Conservation (phyloP, 2,329 filamentous ascomycete species). For the Stagonosporopsis chrysanthemi region DNA sequence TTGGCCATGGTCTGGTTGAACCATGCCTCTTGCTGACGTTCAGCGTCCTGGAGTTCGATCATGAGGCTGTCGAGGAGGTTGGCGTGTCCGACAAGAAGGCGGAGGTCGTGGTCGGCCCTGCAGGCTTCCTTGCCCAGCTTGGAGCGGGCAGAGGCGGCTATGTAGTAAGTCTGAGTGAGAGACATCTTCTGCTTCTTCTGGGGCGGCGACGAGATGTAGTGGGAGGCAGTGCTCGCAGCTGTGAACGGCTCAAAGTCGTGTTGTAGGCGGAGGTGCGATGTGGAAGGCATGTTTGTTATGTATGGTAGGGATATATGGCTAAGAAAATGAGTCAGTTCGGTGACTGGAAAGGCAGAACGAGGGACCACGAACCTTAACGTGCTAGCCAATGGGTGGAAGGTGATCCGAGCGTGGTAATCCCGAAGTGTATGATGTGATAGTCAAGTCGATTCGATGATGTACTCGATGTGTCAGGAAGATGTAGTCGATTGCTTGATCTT, state of each 20-base stretch:
- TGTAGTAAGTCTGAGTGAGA: conserved; percentile 97
- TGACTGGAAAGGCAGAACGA: conserved; percentile 41
- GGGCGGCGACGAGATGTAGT: conserved; percentile 53
- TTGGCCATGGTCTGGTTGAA: conserved; percentile 94
- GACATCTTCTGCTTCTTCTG: conserved; percentile 85
- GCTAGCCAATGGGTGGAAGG: conserved; percentile 44
- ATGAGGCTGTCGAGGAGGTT: conserved; percentile 97
- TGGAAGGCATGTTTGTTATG: conserved; percentile 55
- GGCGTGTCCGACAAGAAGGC: conserved; percentile 94
- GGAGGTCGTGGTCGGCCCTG: conserved; percentile 90
- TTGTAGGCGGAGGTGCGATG: conserved; percentile 56
- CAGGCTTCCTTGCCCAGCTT: conserved; percentile 95
- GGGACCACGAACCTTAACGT: conserved; percentile 42
- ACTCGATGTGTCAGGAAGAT: conserved; percentile 4
- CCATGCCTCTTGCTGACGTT: conserved; percentile 95
- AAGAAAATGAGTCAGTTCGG: conserved; percentile 59
- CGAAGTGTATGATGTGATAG: conserved; percentile 21
- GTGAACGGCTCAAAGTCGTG: conserved; percentile 55
- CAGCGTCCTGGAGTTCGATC: conserved; percentile 88
- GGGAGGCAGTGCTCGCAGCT: conserved; percentile 54
- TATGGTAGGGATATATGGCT: conserved; percentile 45
- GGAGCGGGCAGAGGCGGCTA: conserved; percentile 92
- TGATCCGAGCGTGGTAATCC: conserved; percentile 40
- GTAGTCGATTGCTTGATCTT: background rate
- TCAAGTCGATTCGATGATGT: conserved; percentile 17